Conservation (phyloP, 495 filamentous ascomycete genomes). For the Articulospora tetracladia region DNA sequence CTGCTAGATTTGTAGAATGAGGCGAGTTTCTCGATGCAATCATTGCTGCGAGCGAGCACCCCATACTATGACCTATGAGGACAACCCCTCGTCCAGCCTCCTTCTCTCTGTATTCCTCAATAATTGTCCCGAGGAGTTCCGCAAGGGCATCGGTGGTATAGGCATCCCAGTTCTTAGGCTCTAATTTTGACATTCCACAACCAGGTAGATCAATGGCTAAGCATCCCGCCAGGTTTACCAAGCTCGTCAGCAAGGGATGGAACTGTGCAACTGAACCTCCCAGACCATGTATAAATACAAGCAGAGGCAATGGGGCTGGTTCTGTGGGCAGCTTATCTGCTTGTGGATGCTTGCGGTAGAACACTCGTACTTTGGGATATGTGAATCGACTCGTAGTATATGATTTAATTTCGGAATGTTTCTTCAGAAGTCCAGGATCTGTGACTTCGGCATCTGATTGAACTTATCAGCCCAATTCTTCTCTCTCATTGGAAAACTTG, state of each 20-base stretch:
- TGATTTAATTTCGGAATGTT: constrained; percentile 66
- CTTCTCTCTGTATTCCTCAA: constrained; percentile 63
- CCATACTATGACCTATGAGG: constrained; percentile 84
- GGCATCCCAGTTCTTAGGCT: constrained; percentile 66
- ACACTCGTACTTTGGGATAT: constrained; percentile 77
- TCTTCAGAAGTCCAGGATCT: constrained; percentile 74
- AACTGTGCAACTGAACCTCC: constrained; percentile 90
- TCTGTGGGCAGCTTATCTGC: constrained; percentile 68
- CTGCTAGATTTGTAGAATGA: constrained; percentile 39
- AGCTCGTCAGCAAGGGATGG: constrained; percentile 71
- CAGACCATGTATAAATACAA: constrained; percentile 90
- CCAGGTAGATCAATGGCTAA: constrained; percentile 88
- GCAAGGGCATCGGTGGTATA: constrained; percentile 75
- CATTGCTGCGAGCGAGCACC: constrained; percentile 71
- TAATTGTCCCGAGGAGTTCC: constrained; percentile 67
- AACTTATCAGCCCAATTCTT: background rate
- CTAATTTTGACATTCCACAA: constrained; percentile 75
- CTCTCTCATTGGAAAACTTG: background rate
- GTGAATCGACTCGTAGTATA: constrained; percentile 66
- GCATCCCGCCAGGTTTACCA: constrained; percentile 83
- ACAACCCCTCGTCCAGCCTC: constrained; percentile 70
- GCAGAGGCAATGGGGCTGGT: constrained; percentile 70
- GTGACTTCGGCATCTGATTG: constrained; percentile 35
- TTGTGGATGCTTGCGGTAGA: constrained; percentile 78
- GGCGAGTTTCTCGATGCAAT: constrained; percentile 58